Percentiles rank a stretch among this genome's conserved stretches.
These are phyloP conservation scores for Colletotrichum tanaceti DNA, from an alignment of 2,329 filamentous ascomycete genomes.

Conservation along the genomic window DNA sequence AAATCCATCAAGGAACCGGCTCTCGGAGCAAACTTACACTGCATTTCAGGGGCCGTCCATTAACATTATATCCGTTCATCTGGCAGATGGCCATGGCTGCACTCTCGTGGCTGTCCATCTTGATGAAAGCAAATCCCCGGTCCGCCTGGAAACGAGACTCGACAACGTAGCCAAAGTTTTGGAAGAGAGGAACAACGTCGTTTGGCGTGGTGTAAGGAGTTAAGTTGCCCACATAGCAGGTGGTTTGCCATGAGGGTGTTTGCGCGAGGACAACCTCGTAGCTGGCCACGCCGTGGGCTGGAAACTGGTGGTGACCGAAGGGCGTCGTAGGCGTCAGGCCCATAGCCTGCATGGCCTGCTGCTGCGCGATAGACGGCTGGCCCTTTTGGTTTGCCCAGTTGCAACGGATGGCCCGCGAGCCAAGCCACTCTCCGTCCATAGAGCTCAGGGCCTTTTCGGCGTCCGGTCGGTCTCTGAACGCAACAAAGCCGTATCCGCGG, in stretches of 20 bases:
- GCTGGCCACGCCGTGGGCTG: conserved; percentile 94
- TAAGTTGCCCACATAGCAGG: conserved; percentile 96
- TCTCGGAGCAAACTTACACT: conserved; percentile 76
- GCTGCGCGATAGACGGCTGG: conserved; percentile 98
- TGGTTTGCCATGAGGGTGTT: conserved; percentile 98
- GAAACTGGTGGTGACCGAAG: conserved; percentile 97
- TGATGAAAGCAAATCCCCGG: conserved; percentile 97
- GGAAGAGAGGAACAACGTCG: conserved; percentile 96
- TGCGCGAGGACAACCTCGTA: conserved; percentile 97
- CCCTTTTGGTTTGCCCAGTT: conserved; percentile 99
- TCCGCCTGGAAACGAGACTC: conserved; percentile 98
- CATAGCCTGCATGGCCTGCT: conserved; percentile 96
- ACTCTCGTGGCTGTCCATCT: conserved; percentile 99
- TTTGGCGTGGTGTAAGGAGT: conserved; percentile 98
- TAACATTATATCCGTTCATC: conserved; percentile 97
- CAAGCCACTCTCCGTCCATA: conserved; percentile 99
- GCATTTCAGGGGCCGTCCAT: conserved; percentile 96
- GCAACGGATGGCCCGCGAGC: conserved; percentile 96
- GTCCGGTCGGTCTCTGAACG: conserved; percentile 92
- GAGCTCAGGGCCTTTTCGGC: conserved; percentile 96
- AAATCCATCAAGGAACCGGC: background rate
- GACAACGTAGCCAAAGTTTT: conserved; percentile 97
- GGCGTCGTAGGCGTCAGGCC: conserved; percentile 97
- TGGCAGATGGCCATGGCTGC: conserved; percentile 99
- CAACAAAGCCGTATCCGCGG: conserved; percentile 96